Percentiles rank a stretch among this genome's conserved stretches.
phyloP scores from a whole-genome alignment of 2,329 filamentous ascomycete species.

The Neofusicoccum laricinum region DNA sequence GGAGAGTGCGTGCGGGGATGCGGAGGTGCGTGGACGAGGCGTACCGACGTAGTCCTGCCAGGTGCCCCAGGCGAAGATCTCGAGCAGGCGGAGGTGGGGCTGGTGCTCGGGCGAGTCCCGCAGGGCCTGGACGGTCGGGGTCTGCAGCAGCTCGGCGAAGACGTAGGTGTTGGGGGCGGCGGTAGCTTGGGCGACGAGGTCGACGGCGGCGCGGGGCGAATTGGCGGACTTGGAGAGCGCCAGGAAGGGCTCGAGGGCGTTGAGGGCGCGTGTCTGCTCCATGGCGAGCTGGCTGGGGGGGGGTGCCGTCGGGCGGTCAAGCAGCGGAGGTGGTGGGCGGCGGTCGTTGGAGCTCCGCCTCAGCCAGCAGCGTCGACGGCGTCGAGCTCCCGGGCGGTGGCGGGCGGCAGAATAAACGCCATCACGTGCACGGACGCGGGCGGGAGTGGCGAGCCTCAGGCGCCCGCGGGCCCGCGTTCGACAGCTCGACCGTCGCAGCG shows the following conservation, averaged over 20 bases:
- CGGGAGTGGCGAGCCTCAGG: not conserved
- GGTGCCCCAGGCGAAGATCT: constrained; percentile 91
- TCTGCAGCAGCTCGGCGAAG: constrained; percentile 88
- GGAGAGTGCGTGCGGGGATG: not conserved
- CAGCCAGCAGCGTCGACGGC: constrained; percentile 16
- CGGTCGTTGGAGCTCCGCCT: not conserved
- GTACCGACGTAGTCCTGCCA: constrained; percentile 71
- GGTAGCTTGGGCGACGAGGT: constrained; percentile 83
- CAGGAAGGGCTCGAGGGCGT: constrained; percentile 76
- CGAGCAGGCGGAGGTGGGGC: constrained; percentile 66
- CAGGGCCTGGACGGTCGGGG: constrained; percentile 74
- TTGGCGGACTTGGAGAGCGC: constrained; percentile 82
- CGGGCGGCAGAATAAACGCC: not conserved
- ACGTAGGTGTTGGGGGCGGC: constrained; percentile 87
- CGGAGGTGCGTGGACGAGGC: constrained; percentile 8
- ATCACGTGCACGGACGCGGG: constrained; percentile 3
- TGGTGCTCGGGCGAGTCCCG: constrained; percentile 60
- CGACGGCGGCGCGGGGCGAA: constrained; percentile 78
- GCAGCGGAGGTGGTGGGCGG: not conserved
- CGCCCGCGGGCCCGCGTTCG: not conserved
- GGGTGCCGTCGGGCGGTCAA: not conserved
- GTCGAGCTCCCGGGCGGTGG: not conserved
- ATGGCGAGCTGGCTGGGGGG: constrained; percentile 44
- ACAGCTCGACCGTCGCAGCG: not conserved
- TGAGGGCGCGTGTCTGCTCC: constrained; percentile 66